A percentile compares a stretch with the other conserved stretches of the same genome.
phyloP scores from a whole-genome alignment of 306 rosid species.

The Citrullus colocynthis region DNA sequence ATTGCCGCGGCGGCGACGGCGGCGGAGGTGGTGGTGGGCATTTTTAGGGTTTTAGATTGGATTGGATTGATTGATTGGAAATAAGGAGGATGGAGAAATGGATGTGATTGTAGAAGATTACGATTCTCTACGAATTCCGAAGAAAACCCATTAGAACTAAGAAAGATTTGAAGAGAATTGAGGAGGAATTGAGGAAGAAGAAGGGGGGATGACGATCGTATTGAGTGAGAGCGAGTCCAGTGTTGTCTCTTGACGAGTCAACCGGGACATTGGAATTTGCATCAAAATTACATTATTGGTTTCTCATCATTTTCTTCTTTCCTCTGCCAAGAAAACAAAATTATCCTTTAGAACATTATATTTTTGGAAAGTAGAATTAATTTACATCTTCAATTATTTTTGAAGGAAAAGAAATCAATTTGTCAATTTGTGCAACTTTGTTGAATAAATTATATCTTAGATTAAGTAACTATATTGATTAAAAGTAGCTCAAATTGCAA shows the following conservation, averaged over 20 bases:
- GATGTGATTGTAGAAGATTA: background rate
- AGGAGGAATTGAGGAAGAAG: background rate
- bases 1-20: constrained; percentile 6
- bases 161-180: background rate
- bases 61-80: background rate
- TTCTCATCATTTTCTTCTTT: background rate
- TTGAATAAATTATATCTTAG: too few species aligned
- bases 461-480: too few species aligned
- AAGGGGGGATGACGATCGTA: background rate
- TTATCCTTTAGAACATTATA: too few species aligned
- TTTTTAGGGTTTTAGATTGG: constrained; percentile 5
- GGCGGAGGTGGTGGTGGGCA: background rate
- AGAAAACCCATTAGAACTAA: background rate
- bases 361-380: too few species aligned
- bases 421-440: too few species aligned
- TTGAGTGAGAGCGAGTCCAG: background rate
- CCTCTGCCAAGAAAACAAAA: too few species aligned
- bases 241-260: background rate
- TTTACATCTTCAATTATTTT: too few species aligned
- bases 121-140: background rate
- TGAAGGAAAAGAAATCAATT: too few species aligned
- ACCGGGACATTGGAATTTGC: background rate
- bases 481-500: too few species aligned
- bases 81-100: background rate
- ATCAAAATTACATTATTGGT: background rate